phyloP scores from a whole-genome alignment of 2,329 filamentous ascomycete genomes.

The Chaetothyriales sp. region DNA sequence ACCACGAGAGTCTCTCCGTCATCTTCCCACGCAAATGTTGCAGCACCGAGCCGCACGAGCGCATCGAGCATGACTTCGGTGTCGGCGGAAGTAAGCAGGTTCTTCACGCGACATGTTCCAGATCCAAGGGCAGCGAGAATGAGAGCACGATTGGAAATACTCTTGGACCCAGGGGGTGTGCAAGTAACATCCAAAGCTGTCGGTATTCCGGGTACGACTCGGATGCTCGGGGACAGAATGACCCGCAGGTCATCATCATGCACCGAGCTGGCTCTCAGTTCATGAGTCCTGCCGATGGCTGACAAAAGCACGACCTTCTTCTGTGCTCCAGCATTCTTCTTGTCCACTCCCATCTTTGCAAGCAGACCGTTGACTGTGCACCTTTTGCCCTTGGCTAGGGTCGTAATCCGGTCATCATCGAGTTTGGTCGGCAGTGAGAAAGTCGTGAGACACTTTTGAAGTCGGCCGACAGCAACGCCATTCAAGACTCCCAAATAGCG shows the following conservation, averaged over 20 bases:
- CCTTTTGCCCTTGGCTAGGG: constrained; percentile 69
- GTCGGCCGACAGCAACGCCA: constrained; percentile 72
- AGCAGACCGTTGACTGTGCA: constrained; percentile 79
- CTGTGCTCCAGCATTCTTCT: constrained; percentile 90
- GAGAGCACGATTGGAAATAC: constrained; percentile 88
- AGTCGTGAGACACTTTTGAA: constrained; percentile 87
- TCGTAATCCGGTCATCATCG: constrained; percentile 67
- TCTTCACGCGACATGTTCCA: constrained; percentile 76
- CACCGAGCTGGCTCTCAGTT: constrained; percentile 80
- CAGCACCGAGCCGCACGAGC: constrained; percentile 70
- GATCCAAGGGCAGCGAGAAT: constrained; percentile 83
- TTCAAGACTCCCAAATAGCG: constrained; percentile 75
- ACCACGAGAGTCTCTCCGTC: constrained; percentile 84
- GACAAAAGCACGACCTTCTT: constrained; percentile 94
- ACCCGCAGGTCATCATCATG: constrained; percentile 71
- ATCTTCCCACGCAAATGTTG: constrained; percentile 85
- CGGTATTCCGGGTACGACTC: constrained; percentile 60
- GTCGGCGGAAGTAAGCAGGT: constrained; percentile 89
- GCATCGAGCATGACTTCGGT: constrained; percentile 95
- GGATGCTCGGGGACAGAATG: constrained; percentile 65
- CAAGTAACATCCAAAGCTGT: constrained; percentile 55
- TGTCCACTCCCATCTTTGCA: constrained; percentile 92
- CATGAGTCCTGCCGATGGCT: constrained; percentile 74
- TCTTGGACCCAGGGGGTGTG: constrained; percentile 88
- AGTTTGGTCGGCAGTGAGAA: constrained; percentile 81